Evolutionary conservation across 2,329 filamentous ascomycete species (phyloP).

Genomic region (Ascochyta pisi): DNA sequence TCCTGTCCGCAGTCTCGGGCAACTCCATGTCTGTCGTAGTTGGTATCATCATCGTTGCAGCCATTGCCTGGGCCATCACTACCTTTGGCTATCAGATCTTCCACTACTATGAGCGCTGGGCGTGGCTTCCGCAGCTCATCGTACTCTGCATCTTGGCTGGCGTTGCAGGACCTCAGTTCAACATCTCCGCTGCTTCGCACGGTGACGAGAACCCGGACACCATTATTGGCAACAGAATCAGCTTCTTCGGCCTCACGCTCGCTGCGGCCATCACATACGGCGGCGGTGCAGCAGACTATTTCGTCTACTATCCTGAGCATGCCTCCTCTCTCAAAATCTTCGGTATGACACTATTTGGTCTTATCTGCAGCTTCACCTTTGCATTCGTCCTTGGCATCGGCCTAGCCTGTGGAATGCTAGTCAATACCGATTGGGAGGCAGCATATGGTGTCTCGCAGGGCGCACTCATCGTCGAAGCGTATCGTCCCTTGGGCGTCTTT

Average conservation of each 20-base stretch:
- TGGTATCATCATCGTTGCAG: conserved; percentile 69
- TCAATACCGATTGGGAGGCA: conserved; percentile 60
- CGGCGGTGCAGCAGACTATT: conserved; percentile 70
- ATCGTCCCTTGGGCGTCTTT: conserved; percentile 65
- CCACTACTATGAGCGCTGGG: conserved; percentile 72
- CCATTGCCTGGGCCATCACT: conserved; percentile 69
- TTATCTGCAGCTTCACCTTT: conserved; percentile 65
- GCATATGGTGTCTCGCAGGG: conserved; percentile 68
- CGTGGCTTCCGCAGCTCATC: conserved; percentile 69
- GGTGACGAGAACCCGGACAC: conserved; percentile 58
- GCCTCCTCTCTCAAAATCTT: conserved; percentile 63
- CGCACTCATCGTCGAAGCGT: conserved; percentile 69
- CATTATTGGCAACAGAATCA: conserved; percentile 64
- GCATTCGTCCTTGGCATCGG: conserved; percentile 68
- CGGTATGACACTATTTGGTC: conserved; percentile 62
- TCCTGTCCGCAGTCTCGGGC: conserved; percentile 68
- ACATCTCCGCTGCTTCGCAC: conserved; percentile 58
- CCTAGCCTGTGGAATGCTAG: conserved; percentile 64
- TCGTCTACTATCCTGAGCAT: conserved; percentile 68
- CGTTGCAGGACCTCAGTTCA: conserved; percentile 66
- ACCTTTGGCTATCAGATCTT: conserved; percentile 73
- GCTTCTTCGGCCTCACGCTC: conserved; percentile 73
- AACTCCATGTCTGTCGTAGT: conserved; percentile 68
- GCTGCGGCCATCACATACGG: conserved; percentile 70
- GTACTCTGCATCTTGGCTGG: conserved; percentile 68